These are phyloP conservation scores for Cutaneotrichosporon sp. DNA, from an alignment of 1,284 basidiomycete genomes.

Conservation along the genomic window DNA sequence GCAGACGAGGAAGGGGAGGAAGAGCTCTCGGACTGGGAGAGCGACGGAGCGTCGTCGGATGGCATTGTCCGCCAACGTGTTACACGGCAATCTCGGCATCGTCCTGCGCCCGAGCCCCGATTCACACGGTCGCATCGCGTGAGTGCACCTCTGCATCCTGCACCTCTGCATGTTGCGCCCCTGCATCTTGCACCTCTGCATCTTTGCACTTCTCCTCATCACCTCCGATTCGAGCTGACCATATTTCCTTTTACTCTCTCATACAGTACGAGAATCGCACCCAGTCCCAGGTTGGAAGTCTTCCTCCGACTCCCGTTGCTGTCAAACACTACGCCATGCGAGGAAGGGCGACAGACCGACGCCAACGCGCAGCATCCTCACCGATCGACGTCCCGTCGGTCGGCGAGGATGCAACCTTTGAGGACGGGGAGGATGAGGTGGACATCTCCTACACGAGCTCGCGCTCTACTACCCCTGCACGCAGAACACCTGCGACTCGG, in stretches of 20 bases:
- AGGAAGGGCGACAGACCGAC: too few species aligned
- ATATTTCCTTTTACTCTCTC: too few species aligned
- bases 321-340: too few species aligned
- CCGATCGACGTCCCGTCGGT: neutral
- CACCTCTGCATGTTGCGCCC: too few species aligned
- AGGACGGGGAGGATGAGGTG: slow-evolving; percentile 19
- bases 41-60: neutral
- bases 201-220: too few species aligned
- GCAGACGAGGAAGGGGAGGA: neutral
- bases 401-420: neutral
- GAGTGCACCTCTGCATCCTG: too few species aligned
- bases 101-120: neutral
- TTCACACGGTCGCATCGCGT: neutral
- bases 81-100: neutral
- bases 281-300: too few species aligned
- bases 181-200: too few species aligned
- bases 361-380: neutral
- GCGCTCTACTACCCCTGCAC: neutral
- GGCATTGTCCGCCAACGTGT: neutral
- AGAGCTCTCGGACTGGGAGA: neutral
- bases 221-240: too few species aligned
- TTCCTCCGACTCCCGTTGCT: too few species aligned
- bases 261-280: too few species aligned
- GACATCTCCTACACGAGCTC: slow-evolving; percentile 7
- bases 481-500: neutral